Conservation (phyloP, 2,329 filamentous ascomycete genomes). For the Fusarium odoratissimum region DNA sequence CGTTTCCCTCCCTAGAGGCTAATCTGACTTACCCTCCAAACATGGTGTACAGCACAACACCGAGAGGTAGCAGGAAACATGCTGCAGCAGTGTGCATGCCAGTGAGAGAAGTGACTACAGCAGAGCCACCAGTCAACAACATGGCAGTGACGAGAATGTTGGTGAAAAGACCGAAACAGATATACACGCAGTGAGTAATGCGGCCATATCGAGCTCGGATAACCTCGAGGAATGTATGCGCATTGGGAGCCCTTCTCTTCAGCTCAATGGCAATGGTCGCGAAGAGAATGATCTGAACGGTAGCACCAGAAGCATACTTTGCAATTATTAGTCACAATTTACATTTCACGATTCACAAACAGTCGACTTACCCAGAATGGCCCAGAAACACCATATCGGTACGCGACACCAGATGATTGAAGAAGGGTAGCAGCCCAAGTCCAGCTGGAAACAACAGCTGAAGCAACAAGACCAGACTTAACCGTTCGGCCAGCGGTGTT, state of each 20-base stretch:
- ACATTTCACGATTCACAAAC: accelerated
- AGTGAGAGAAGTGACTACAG: conserved; percentile 64
- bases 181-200: conserved; percentile 79
- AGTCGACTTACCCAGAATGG: conserved; percentile 57
- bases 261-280: conserved; percentile 91
- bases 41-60: conserved; percentile 78
- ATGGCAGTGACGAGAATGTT: conserved; percentile 91
- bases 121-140: conserved; percentile 81
- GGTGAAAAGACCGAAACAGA: conserved; percentile 84
- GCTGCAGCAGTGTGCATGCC: conserved; percentile 75
- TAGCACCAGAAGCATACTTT: conserved; percentile 71
- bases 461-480: conserved; percentile 87
- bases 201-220: conserved; percentile 80
- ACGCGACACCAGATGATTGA: conserved; percentile 84
- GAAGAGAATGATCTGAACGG: conserved; percentile 89
- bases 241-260: conserved; percentile 87
- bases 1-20: accelerated
- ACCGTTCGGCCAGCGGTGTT: conserved; percentile 88
- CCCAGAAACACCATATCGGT: conserved; percentile 77
- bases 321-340: neutral
- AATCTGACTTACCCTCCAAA: conserved; percentile 60
- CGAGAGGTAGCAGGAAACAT: conserved; percentile 84
- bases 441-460: conserved; percentile 93
- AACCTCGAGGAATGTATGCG: conserved; percentile 86
- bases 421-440: conserved; percentile 90